Conservation (phyloP, 208 protist species). For the Trypanosoma mega region DNA sequence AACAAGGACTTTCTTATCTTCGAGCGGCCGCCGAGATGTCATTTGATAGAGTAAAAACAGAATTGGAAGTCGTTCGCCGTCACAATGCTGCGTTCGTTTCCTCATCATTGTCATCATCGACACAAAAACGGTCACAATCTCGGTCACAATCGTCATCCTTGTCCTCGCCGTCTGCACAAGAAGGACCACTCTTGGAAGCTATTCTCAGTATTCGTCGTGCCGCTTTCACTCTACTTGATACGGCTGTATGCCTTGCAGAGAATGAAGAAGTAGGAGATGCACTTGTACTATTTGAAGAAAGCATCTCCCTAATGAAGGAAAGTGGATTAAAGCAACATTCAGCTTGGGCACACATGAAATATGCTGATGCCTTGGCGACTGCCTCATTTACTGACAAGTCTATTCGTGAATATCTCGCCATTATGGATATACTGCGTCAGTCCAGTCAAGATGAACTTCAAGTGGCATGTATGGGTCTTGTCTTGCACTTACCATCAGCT, state of each 20-base stretch:
- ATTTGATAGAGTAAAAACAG: conserved; percentile 51
- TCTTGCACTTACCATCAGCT: conserved; percentile 32
- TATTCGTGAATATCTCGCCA: conserved; percentile 43
- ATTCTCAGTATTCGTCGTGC: conserved; percentile 41
- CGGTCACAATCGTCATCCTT: no score
- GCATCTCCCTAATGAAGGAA: conserved; percentile 42
- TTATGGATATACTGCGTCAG: conserved; percentile 45
- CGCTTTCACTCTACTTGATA: conserved; percentile 53
- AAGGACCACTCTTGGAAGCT: conserved; percentile 10
- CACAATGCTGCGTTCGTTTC: background rate
- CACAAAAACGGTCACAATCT: no score
- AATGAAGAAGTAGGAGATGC: conserved; percentile 46
- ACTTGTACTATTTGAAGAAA: conserved; percentile 61
- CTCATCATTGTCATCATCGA: no score
- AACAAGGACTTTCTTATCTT: conserved; percentile 61
- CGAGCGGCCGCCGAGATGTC: conserved; percentile 54
- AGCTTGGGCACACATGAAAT: conserved; percentile 59
- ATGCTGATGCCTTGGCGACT: conserved; percentile 56
- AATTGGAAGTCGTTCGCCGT: conserved; percentile 2
- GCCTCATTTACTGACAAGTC: conserved; percentile 61
- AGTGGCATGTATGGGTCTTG: conserved; percentile 30
- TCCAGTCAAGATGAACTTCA: conserved; percentile 12
- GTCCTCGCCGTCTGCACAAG: no score
- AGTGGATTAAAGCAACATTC: conserved; percentile 39
- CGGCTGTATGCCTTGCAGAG: conserved; percentile 47